These are phyloP conservation scores for Acanthamoeba healyi DNA, from an alignment of 208 protist genomes.

Conservation along the genomic window DNA sequence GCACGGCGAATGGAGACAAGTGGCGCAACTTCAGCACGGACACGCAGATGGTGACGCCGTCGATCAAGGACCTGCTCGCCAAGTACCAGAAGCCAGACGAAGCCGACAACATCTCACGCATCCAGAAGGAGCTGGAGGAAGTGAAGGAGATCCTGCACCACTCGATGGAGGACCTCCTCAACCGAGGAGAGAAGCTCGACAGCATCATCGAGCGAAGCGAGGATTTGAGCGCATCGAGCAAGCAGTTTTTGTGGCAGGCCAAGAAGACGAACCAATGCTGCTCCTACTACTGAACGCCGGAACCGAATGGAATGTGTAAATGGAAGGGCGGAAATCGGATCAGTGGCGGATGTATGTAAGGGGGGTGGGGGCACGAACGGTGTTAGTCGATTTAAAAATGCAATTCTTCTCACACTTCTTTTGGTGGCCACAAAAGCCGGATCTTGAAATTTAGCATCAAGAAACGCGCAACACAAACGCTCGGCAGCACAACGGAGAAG, in stretches of 20 bases:
- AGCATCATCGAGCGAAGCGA: conserved; percentile 72
- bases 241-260: conserved; percentile 77
- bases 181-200: conserved; percentile 78
- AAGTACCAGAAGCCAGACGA: conserved; percentile 74
- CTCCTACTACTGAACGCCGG: conserved; percentile 37
- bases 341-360: too few species aligned
- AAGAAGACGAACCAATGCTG: conserved; percentile 77
- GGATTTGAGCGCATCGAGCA: conserved; percentile 73
- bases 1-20: neutral
- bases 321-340: too few species aligned
- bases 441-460: too few species aligned
- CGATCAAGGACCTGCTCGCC: conserved; percentile 20
- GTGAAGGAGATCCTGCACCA: conserved; percentile 76
- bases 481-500: too few species aligned
- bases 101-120: conserved; percentile 57
- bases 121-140: conserved; percentile 78
- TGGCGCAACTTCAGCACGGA: neutral
- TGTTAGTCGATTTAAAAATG: too few species aligned
- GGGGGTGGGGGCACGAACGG: too few species aligned
- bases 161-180: conserved; percentile 71
- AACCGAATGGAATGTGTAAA: too few species aligned
- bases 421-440: too few species aligned
- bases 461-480: neutral
- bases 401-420: too few species aligned
- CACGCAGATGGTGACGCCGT: conserved; percentile 26